Evolutionary conservation across 108 stramenopile species (phyloP).

Genomic region (Fragilaria crotonensis): DNA sequence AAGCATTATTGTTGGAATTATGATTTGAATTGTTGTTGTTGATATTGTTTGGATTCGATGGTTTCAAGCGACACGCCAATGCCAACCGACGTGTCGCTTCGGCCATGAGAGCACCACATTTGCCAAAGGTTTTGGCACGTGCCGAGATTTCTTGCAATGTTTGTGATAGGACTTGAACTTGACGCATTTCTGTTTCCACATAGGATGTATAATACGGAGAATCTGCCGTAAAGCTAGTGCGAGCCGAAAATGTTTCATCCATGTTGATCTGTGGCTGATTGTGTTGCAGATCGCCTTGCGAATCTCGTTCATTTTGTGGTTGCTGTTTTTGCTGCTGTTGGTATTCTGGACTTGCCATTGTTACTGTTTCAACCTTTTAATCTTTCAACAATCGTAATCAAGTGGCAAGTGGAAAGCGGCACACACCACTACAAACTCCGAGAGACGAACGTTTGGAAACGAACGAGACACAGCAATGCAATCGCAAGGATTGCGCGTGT

Average conservation of each 20-base stretch:
- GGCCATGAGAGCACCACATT: constrained; percentile 75
- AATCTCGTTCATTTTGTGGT: too few relatives aligned
- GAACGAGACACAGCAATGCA: too few relatives aligned
- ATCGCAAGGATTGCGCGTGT: too few relatives aligned
- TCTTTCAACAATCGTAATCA: too few relatives aligned
- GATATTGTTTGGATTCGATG: constrained; percentile 12
- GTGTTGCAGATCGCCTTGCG: too few relatives aligned
- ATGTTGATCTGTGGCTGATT: too few relatives aligned
- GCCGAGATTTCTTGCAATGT: constrained; percentile 70
- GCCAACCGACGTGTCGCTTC: constrained; percentile 73
- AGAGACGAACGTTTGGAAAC: too few relatives aligned
- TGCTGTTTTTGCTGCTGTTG: too few relatives aligned
- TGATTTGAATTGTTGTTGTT: not conserved
- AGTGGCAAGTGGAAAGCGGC: too few relatives aligned
- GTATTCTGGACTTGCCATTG: too few relatives aligned
- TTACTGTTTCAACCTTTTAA: too few relatives aligned
- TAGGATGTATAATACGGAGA: constrained; percentile 79
- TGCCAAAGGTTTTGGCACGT: constrained; percentile 69
- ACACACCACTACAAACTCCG: too few relatives aligned
- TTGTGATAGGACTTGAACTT: constrained; percentile 53
- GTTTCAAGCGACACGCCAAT: constrained; percentile 53
- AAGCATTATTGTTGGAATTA: not conserved
- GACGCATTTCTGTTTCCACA: constrained; percentile 70
- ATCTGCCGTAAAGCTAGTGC: constrained; percentile 68
- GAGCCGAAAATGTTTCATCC: not conserved